phyloP scores from a whole-genome alignment of 1,284 basidiomycete species.

The Sporisorium exsertum region DNA sequence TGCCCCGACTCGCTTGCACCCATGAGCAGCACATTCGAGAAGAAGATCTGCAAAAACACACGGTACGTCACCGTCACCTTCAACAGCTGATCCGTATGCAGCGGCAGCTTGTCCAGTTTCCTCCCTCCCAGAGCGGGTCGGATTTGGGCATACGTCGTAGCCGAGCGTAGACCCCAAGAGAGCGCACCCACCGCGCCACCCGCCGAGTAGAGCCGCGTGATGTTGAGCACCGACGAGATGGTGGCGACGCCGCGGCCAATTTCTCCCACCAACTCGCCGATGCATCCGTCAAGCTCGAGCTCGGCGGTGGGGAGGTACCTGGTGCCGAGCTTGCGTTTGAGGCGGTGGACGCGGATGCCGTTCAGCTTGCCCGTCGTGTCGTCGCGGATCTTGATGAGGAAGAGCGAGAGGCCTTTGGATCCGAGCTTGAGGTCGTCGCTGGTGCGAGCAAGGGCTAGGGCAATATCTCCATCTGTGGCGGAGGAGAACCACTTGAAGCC shows the following conservation, averaged over 20 bases:
- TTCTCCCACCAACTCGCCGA: constrained; percentile 77
- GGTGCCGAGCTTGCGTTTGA: constrained; percentile 83
- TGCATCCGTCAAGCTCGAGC: constrained; percentile 76
- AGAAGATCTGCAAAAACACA: constrained; percentile 78
- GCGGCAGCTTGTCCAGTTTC: constrained; percentile 72
- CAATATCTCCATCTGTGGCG: constrained; percentile 80
- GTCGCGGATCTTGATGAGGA: constrained; percentile 42
- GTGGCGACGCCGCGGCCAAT: constrained; percentile 77
- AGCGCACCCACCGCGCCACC: constrained; percentile 40
- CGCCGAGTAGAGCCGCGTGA: constrained; percentile 73
- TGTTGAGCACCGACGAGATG: constrained; percentile 74
- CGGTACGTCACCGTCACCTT: constrained; percentile 74
- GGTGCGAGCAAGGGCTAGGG: constrained; percentile 80
- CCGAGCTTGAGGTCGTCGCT: constrained; percentile 28
- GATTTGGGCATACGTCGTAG: constrained; percentile 38
- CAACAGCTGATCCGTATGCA: constrained; percentile 70
- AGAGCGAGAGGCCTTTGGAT: constrained; percentile 76
- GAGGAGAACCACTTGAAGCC: constrained; percentile 78
- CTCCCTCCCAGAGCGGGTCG: constrained; percentile 75
- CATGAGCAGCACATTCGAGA: constrained; percentile 93
- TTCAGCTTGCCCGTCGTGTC: constrained; percentile 72
- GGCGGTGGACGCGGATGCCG: constrained; percentile 78
- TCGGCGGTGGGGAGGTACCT: constrained; percentile 82
- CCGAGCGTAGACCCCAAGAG: constrained; percentile 51
- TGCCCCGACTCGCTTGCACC: constrained; percentile 91